These are phyloP conservation scores for Calonectria montana DNA, from an alignment of 2,329 filamentous ascomycete species.

Conservation along the genomic window DNA sequence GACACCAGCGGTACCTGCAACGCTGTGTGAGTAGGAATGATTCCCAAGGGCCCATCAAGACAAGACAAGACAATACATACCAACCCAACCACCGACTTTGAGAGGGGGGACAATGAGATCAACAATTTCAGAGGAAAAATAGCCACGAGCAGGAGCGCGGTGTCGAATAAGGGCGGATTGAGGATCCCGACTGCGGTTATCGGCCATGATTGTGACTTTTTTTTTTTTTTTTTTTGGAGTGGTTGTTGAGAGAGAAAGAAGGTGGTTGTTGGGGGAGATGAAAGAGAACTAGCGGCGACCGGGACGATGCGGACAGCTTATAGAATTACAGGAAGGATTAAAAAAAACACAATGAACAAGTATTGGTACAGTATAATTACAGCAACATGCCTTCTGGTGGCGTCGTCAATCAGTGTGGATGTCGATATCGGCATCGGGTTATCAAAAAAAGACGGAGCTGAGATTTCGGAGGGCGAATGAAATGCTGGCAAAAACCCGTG, in stretches of 20 bases:
- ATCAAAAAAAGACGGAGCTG: conserved; percentile 6
- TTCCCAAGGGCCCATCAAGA: background rate
- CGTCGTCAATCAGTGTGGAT: background rate
- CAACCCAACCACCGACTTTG: conserved; percentile 69
- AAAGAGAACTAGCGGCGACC: background rate
- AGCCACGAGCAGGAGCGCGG: conserved; percentile 45
- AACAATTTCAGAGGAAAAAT: conserved; percentile 56
- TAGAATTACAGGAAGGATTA: conserved; percentile 35
- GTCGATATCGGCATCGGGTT: conserved; percentile 9
- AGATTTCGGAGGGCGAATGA: conserved; percentile 14
- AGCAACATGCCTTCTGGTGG: conserved; percentile 1
- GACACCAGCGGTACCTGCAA: conserved; percentile 68
- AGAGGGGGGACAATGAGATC: conserved; percentile 63
- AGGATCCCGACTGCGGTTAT: conserved; percentile 30
- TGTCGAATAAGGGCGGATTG: conserved; percentile 35
- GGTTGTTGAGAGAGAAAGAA: background rate
- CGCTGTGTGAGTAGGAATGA: background rate
- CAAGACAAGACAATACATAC: conserved; percentile 50
- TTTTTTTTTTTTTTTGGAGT: background rate
- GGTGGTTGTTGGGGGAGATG: background rate
- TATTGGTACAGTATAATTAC: conserved; percentile 14
- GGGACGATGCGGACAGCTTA: background rate
- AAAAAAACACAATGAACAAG: background rate
- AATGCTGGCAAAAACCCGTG: conserved; percentile 21
- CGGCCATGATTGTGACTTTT: conserved; percentile 23